phyloP scores from a whole-genome alignment of 257 asterid species.

The Capsicum baccatum region DNA sequence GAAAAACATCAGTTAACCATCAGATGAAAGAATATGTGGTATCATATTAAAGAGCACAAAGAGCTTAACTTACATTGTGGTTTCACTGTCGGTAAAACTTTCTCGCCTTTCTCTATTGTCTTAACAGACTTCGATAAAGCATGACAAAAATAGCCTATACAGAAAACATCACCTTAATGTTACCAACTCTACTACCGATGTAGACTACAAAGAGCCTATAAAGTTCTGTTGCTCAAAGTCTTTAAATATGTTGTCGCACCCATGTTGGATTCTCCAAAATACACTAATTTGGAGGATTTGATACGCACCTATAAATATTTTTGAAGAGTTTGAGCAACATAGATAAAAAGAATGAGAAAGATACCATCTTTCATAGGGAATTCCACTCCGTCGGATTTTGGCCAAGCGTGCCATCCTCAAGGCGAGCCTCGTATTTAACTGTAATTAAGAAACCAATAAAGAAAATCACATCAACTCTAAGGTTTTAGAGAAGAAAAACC shows the following conservation, averaged over 20 bases:
- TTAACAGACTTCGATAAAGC: constrained; percentile 57
- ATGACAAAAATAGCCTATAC: constrained; percentile 58
- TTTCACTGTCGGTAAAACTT: constrained; percentile 44
- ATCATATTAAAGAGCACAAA: neutral
- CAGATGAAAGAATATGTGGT: neutral
- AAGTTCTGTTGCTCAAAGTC: neutral
- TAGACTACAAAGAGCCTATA: neutral
- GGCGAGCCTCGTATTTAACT: constrained; percentile 55
- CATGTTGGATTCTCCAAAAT: too few relatives aligned
- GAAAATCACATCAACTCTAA: neutral
- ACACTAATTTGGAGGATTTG: neutral
- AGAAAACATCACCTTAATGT: neutral
- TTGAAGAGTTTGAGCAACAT: neutral
- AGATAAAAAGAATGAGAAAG: neutral
- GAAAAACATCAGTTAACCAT: constrained; percentile 28
- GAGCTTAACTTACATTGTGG: constrained; percentile 46
- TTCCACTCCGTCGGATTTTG: constrained; percentile 52
- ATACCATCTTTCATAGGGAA: constrained; percentile 59
- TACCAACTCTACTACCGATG: neutral
- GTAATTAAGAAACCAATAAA: constrained; percentile 23
- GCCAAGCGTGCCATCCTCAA: constrained; percentile 56
- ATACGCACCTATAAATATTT: neutral
- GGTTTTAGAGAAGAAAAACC: neutral
- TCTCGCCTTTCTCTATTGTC: constrained; percentile 66
- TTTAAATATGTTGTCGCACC: neutral